A percentile compares a stretch with the other conserved stretches of the same genome.
Evolutionary conservation across 371 early-diverging fungal species (phyloP).

Genomic region (Rhizomucor pusillus): DNA sequence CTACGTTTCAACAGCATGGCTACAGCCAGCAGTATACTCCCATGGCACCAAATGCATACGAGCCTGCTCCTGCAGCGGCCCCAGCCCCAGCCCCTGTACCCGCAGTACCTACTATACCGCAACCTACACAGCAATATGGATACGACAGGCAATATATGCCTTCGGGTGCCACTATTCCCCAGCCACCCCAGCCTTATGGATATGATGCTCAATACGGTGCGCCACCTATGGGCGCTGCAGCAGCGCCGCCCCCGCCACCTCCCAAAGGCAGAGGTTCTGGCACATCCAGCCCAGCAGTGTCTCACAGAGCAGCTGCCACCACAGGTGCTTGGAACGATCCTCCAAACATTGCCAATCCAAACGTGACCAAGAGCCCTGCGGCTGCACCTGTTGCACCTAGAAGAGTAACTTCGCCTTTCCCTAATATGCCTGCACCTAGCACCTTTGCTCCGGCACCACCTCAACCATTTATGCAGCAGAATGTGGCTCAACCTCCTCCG

Average conservation of each 20-base stretch:
- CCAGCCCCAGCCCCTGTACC: slow-evolving; percentile 8
- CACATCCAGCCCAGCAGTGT: slow-evolving; percentile 33
- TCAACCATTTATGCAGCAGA: slow-evolving; percentile 12
- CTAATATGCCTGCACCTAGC: slow-evolving; percentile 35
- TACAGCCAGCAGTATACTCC: not conserved
- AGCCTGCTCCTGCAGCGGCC: slow-evolving; percentile 4
- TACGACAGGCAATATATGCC: slow-evolving; percentile 5
- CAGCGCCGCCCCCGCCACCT: slow-evolving; percentile 31
- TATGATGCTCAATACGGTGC: slow-evolving; percentile 5
- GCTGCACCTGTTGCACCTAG: slow-evolving; percentile 19
- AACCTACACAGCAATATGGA: slow-evolving; percentile 2
- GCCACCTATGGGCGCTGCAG: slow-evolving; percentile 18
- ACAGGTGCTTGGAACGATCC: slow-evolving; percentile 63
- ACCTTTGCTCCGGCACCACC: slow-evolving; percentile 27
- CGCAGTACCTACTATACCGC: not conserved
- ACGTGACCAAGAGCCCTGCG: slow-evolving; percentile 25
- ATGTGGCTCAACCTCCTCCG: slow-evolving; percentile 16
- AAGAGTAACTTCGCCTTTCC: slow-evolving; percentile 48
- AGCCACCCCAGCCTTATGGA: slow-evolving; percentile 6
- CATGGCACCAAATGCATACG: not conserved
- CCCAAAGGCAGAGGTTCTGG: slow-evolving; percentile 25
- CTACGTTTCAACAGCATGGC: not conserved
- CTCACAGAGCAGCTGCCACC: slow-evolving; percentile 18
- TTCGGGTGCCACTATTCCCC: not conserved
- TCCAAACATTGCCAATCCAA: slow-evolving; percentile 32